Percentiles rank a stretch among this genome's conserved stretches.
These are phyloP conservation scores for Taphrina confusa DNA, from an alignment of 1,139 yeast species.

Conservation along the genomic window DNA sequence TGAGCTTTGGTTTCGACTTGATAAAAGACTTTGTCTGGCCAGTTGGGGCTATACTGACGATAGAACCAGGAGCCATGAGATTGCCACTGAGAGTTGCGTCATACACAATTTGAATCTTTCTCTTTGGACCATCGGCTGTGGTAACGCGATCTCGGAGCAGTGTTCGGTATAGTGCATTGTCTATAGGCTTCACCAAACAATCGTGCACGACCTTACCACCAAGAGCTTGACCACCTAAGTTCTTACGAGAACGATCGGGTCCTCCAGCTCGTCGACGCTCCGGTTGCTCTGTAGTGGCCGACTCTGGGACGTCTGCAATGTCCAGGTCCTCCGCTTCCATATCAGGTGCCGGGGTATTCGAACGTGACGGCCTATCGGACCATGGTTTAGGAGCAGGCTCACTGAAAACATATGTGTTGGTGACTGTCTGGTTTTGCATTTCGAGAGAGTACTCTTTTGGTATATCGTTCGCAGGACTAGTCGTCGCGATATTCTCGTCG, in stretches of 20 bases:
- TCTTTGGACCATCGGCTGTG: constrained; percentile 36
- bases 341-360: constrained; percentile 4
- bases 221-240: constrained; percentile 61
- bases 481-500: background rate
- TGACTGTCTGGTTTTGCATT: constrained; percentile 72
- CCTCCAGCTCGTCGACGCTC: constrained; percentile 21
- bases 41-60: constrained; percentile 7
- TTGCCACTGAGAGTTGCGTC: constrained; percentile 31
- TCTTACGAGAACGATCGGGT: constrained; percentile 45
- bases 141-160: constrained; percentile 27
- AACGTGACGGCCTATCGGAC: constrained; percentile 27
- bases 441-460: constrained; percentile 85
- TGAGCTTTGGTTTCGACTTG: constrained; percentile 61
- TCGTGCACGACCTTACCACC: constrained; percentile 87
- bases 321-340: background rate
- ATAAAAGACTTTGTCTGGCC: constrained; percentile 20
- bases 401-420: constrained; percentile 82
- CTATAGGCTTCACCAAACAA: constrained; percentile 38
- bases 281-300: background rate
- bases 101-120: constrained; percentile 36
- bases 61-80: constrained; percentile 23
- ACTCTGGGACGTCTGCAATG: background rate
- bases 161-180: constrained; percentile 17
- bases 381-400: constrained; percentile 60
- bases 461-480: constrained; percentile 49